Conservation (phyloP, 2,329 filamentous ascomycete genomes). For the Phaeosphaeriaceae sp. region DNA sequence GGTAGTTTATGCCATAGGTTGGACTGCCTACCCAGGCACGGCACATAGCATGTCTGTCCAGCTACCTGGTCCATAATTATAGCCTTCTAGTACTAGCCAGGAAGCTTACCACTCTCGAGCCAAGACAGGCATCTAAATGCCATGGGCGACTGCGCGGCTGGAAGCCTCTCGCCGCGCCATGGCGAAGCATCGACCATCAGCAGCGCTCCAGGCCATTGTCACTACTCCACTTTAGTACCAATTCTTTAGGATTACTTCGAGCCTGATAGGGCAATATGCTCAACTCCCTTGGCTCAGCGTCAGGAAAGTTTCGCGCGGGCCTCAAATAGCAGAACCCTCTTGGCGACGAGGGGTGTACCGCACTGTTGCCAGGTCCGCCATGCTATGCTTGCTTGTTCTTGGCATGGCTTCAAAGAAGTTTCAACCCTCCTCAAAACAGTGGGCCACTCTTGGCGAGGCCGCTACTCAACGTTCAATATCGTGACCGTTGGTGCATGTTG, state of each 20-base stretch:
- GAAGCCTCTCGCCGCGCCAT: neutral
- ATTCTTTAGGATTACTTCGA: constrained; percentile 13
- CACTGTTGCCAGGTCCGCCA: constrained; percentile 29
- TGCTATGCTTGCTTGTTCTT: constrained; percentile 37
- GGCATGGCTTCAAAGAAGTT: constrained; percentile 49
- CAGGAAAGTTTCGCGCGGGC: constrained; percentile 43
- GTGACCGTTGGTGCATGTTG: constrained; percentile 12
- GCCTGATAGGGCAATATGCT: constrained; percentile 25
- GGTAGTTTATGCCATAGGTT: too few relatives aligned
- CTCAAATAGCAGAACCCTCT: constrained; percentile 39
- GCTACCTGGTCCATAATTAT: too few relatives aligned
- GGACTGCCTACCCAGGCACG: too few relatives aligned
- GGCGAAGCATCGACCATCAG: constrained; percentile 7
- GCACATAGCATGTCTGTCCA: too few relatives aligned
- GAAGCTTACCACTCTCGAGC: neutral
- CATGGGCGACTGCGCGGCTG: too few relatives aligned
- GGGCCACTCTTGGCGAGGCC: constrained; percentile 39
- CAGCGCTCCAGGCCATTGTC: constrained; percentile 23
- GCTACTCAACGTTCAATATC: constrained; percentile 14
- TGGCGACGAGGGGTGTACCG: constrained; percentile 29
- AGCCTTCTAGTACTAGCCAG: too few relatives aligned
- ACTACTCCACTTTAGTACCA: constrained; percentile 20
- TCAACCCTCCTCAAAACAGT: constrained; percentile 44
- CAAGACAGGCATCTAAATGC: neutral
- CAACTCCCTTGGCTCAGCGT: constrained; percentile 39